Evolutionary conservation across 192 early-diverging fungal species (phyloP), one percentile per base, ranked within the genome.

Genomic region (Kappamyces sp.): DNA sequence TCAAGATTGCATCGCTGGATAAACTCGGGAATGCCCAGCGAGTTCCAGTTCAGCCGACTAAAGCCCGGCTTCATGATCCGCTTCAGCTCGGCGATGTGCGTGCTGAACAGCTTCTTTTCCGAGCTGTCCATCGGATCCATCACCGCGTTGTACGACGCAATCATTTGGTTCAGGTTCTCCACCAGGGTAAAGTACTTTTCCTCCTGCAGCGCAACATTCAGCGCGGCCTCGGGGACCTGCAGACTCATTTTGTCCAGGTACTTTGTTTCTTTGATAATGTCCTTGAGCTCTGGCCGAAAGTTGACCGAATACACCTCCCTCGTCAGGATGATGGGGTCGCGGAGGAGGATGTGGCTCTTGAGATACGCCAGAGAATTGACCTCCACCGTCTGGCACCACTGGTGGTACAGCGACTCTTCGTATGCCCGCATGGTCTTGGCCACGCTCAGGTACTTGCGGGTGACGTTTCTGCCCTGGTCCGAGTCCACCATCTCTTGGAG

Each of bases 231-330:
- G 5, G 82, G 82, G 32, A 84, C 79, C 5, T 64, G 48, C 15
- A 71, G 68, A 13, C 75, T 72, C 68, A 84, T 72, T 65, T 79
- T 79, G 55, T 84, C 82, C 13, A 84, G 58, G 58, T 84, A 84
- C 57, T 84, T 84, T 3, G 82, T 84, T 66, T 84, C 82, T 58
- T 78, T 85, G 49, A 84, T 84, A 48, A 82, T 76, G 49, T 79
- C 78, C 47, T 70, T 66, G 32, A 84, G 59, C 60, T 84, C 82
- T 1, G 69, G 67, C 44, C 69, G 10, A 58, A 84, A 84, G 57
- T 84, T 84, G 3, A 84, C 79, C 57, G 49, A 50, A 23, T 23
- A 23, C 23, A 23, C 23, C 23, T 23, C 23, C 23, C 23, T 23
- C 23, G 23, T 10, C 12, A 43, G 42, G 3, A 44, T 12, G 5